Evolutionary conservation across 1,284 basidiomycete genomes (phyloP).

Genomic region (Boletellus dicymbophilus): DNA sequence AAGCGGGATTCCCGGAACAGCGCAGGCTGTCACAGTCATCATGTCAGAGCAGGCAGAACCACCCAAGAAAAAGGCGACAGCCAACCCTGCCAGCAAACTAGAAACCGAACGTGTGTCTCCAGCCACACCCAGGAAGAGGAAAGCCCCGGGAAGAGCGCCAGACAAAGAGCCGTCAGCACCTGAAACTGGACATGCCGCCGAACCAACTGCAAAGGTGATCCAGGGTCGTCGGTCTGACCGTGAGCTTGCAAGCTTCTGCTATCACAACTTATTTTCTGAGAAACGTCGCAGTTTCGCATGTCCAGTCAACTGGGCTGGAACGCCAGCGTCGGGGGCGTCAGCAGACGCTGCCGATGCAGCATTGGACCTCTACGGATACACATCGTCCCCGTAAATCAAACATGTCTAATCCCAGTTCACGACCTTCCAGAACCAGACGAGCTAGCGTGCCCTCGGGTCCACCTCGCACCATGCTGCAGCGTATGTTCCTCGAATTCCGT

Average conservation of each 20-base stretch:
- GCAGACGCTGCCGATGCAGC: slow-evolving; percentile 25
- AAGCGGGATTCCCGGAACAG: slow-evolving; percentile 11
- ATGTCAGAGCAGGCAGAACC: slow-evolving; percentile 32
- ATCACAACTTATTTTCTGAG: slow-evolving; percentile 13
- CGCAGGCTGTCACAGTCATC: slow-evolving; percentile 10
- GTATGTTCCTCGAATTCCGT: slow-evolving; percentile 40
- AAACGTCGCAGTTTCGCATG: slow-evolving; percentile 16
- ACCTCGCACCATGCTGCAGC: slow-evolving; percentile 47
- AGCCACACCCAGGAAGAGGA: slow-evolving; percentile 30
- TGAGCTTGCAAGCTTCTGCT: slow-evolving; percentile 13
- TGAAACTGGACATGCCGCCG: slow-evolving; percentile 13
- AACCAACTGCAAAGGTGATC: slow-evolving; percentile 15
- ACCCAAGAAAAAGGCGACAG: slow-evolving; percentile 24
- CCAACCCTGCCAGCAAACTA: slow-evolving; percentile 12
- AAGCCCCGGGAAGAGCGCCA: slow-evolving; percentile 20
- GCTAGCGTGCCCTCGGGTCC: slow-evolving; percentile 27
- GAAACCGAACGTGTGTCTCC: slow-evolving; percentile 20
- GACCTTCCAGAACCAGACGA: slow-evolving; percentile 25
- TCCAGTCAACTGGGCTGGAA: slow-evolving; percentile 25
- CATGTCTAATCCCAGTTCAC: slow-evolving; percentile 20
- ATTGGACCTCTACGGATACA: slow-evolving; percentile 28
- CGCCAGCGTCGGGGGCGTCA: slow-evolving; percentile 28
- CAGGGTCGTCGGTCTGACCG: slow-evolving; percentile 35
- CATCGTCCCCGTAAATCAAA: slow-evolving; percentile 29
- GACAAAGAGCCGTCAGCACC: slow-evolving; percentile 14